Base-by-base conservation (phyloP, 2,329 filamentous ascomycete genomes). In the Ceratocystis huliohia region DNA sequence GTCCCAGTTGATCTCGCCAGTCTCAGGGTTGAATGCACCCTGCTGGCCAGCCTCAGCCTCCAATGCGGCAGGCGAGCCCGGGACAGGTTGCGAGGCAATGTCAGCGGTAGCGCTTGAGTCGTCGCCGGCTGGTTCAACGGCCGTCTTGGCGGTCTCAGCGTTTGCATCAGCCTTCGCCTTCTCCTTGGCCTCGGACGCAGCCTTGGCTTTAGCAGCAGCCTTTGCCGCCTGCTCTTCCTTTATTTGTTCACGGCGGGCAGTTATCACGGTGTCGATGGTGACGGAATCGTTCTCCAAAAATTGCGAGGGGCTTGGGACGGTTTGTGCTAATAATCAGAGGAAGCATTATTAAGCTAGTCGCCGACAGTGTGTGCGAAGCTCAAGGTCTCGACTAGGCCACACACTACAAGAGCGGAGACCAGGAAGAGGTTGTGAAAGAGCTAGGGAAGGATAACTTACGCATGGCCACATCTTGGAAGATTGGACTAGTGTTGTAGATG, bases 1-100 rank as follows among this genome's bases (percentile, higher is more conserved):
- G 75, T 97, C 94, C 94, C 94, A 99, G 81, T 99, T 99, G 78
- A 99, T 99, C 82, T 99, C 94, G 71, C 94, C 94, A 8, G 94
- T 99, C 79, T 97, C 94, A 2, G 92, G 91, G 77, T 99, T 96
- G 80, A 97, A 99, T 0, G 94, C 94, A 66, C 91, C 94, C 76
- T 97, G 86, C 74, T 93, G 86, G 69, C 79, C 83, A 5, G 91
- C 91, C 76, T 96, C 91, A 68, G 90, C 84, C 75, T 96, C 88
- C 15, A 94, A 78, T 0, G 76, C 80, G 67, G 78, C 78, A 5
- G 80, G 78, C 1, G 81, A 79, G 33, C 74, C 74, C 5, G 69
- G 72, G 65, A 30, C 68, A 70, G 25, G 57, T 69, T 3, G 71
- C 25, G 56, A 59, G 56, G 28, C 13, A 5, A 10, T 30, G 5